phyloP scores from a whole-genome alignment of 2,329 filamentous ascomycete species.

The Cytospora chrysosperma region DNA sequence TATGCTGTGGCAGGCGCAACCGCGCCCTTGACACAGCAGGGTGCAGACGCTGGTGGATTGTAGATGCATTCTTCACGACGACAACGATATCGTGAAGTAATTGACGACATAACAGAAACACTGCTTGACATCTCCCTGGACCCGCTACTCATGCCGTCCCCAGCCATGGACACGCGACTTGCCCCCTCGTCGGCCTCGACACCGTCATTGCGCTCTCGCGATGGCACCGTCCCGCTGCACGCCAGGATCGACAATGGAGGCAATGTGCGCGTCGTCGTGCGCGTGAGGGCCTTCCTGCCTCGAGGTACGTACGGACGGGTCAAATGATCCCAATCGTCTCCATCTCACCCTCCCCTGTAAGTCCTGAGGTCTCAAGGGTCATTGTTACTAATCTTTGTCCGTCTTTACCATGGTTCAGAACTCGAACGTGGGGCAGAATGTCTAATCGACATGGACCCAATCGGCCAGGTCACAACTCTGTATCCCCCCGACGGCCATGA shows the following conservation, averaged over 20 bases:
- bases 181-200: conserved; percentile 72
- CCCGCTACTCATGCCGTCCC: conserved; percentile 46
- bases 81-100: conserved; percentile 29
- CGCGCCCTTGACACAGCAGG: conserved; percentile 16
- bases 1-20: conserved; percentile 14
- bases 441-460: conserved; percentile 87
- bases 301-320: no score
- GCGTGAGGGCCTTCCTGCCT: conserved; percentile 75
- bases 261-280: conserved; percentile 80
- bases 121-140: conserved; percentile 41
- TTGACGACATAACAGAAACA: conserved; percentile 32
- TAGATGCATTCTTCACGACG: conserved; percentile 31
- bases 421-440: conserved; percentile 77
- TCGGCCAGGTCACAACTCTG: conserved; percentile 80
- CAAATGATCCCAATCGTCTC: no score
- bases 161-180: conserved; percentile 38
- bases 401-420: conserved; percentile 60
- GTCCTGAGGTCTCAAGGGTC: no score
- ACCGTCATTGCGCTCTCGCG: conserved; percentile 72
- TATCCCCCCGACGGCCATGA: conserved; percentile 49
- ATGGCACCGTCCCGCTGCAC: conserved; percentile 60
- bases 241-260: conserved; percentile 62
- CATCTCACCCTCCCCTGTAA: no score
- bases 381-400: not conserved
- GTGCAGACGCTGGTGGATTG: no score